A percentile compares a stretch with the other conserved stretches of the same genome.
These are phyloP conservation scores for Sclerotinia sclerotiorum DNA, from an alignment of 2,329 filamentous ascomycete species.

Conservation along the genomic window DNA sequence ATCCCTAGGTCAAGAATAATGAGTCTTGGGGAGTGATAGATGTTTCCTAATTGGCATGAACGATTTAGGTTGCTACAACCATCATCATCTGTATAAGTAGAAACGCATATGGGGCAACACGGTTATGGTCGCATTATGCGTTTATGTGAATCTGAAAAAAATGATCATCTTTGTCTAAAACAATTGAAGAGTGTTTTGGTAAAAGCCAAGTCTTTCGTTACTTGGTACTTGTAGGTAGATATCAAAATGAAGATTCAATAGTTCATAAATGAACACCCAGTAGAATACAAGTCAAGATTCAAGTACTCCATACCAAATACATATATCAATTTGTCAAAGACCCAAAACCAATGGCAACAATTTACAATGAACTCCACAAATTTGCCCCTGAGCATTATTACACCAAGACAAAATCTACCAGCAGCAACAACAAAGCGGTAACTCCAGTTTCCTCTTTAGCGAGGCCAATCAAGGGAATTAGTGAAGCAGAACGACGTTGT, in stretches of 20 bases:
- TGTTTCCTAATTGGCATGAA: slow-evolving; percentile 14
- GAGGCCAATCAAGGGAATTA: slow-evolving; percentile 35
- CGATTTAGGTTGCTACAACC: slow-evolving; percentile 4
- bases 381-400: slow-evolving; percentile 24
- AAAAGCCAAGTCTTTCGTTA: not conserved
- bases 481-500: slow-evolving; percentile 22
- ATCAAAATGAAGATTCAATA: not conserved
- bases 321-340: slow-evolving; percentile 18
- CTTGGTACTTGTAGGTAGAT: not conserved
- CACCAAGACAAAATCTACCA: slow-evolving; percentile 27
- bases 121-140: slow-evolving; percentile 13
- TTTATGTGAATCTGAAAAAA: slow-evolving; percentile 15
- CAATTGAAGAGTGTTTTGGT: slow-evolving; percentile 2
- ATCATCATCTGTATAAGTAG: slow-evolving; percentile 24
- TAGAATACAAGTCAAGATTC: not conserved
- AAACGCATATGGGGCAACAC: slow-evolving; percentile 18
- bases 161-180: slow-evolving; percentile 14
- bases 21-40: not conserved
- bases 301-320: not conserved
- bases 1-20: slow-evolving; percentile 8
- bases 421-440: slow-evolving; percentile 34
- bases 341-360: slow-evolving; percentile 3
- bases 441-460: slow-evolving; percentile 30
- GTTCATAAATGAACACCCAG: not conserved
- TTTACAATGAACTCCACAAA: slow-evolving; percentile 22